These are phyloP conservation scores for Geoglossum cookeanum DNA, from an alignment of 2,329 filamentous ascomycete species.

Conservation along the genomic window DNA sequence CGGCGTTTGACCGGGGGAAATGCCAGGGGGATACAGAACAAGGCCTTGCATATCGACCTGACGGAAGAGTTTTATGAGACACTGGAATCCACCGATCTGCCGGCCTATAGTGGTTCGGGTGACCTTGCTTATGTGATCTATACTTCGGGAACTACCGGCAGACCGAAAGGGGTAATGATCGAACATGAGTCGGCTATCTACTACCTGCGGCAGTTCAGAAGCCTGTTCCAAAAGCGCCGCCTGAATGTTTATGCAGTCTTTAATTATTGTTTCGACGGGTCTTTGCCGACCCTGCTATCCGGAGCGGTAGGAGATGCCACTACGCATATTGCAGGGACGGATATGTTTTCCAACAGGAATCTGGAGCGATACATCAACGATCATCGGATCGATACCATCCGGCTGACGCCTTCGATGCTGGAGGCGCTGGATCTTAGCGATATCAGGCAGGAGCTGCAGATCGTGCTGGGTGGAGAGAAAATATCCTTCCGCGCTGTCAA, in stretches of 20 bases:
- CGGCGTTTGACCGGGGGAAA: too few relatives aligned
- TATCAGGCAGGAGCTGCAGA: constrained; percentile 12
- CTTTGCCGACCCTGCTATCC: constrained; percentile 8
- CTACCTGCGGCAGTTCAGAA: too few relatives aligned
- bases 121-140: constrained; percentile 30
- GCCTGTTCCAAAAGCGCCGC: neutral
- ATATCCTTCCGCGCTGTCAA: constrained; percentile 8
- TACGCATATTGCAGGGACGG: constrained; percentile 6
- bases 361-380: constrained; percentile 9
- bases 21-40: too few relatives aligned
- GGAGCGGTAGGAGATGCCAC: constrained; percentile 13
- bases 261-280: constrained; percentile 10
- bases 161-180: constrained; percentile 32
- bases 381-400: constrained; percentile 9
- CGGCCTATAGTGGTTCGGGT: too few relatives aligned
- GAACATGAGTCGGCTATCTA: neutral
- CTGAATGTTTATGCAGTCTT: constrained; percentile 11
- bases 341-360: too few relatives aligned
- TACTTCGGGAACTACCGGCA: constrained; percentile 44
- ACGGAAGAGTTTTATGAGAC: too few relatives aligned
- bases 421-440: constrained; percentile 10
- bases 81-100: too few relatives aligned
- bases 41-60: too few relatives aligned
- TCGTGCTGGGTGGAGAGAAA: constrained; percentile 13
- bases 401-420: constrained; percentile 13